Base-by-base conservation (phyloP, 768 basidiomycete genomes). In the Dendrothele bispora region DNA sequence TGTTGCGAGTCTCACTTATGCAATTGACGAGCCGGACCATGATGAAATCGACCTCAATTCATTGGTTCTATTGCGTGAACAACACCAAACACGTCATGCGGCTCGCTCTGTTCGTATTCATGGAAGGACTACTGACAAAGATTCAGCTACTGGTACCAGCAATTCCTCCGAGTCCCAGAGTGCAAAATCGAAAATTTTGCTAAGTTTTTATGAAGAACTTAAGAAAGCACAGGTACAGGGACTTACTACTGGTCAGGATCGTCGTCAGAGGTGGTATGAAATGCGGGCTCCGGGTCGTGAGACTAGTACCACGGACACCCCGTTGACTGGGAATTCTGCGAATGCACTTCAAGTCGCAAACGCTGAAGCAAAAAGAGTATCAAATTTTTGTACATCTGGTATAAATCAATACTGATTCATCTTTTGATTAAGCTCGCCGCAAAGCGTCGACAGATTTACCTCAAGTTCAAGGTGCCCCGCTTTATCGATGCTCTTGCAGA, bases 281-380 rank as follows among this genome's bases (percentile, higher is more conserved):
- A 12, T 20, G 8, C 11, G 38, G 20, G 38, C 8, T 20, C 11
- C 38, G 11, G 11, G 8, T 20, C 11, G 14, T 8, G 38, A 20
- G 47, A 39, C 28, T 17, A 25, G 39, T 12, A 25, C 47, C 3
- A 21, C 47, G 15, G 42, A 40, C 3, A 18, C 24, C 20, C 22
- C 36, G 12, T 7, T 14, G 10, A 43, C 35, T n/a, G 58, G 61
- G 3, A 62, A 61, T 43, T 38, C 52, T 2, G 51, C 51, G 12
- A 63, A 60, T 51, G 61, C 61, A 6, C 53, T 51, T 17, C 11
- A 43, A 3, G 52, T 50, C 1, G 55, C 61, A 14, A 27, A 39
- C 1, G 38, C 36, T 0, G 24, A 25, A 15, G 55, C 58, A 2
- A 43, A 37, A 22, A 40, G 50, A 17, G 54, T 46, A 28, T n/a